Base-by-base conservation (phyloP, 169 alveolate species). In the Babesia sp. region DNA sequence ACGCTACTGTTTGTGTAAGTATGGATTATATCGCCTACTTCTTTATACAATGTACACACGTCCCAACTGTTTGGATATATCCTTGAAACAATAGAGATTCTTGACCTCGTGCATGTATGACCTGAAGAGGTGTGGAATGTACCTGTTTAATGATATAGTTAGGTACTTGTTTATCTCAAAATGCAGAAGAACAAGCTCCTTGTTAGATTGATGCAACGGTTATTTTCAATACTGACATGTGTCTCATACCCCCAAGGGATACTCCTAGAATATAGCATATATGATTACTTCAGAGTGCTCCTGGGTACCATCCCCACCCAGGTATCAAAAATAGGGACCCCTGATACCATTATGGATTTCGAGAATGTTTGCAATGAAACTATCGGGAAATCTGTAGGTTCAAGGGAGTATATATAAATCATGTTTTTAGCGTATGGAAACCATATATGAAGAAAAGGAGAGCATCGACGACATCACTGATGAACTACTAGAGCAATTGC, bases 371-470 rank as follows among this genome's bases (percentile, higher is more conserved):
- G 61, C 51, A 29, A 42, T 28, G 74, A 64, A 1, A 26, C 11
- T 16, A 41, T 64, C 22, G 55, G 33, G n/a, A 7, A 46, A 5
- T 1, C 61, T 11, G 74, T 64, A 64, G 42, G 74, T 64, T 33
- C 5, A 0, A 39, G 2, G 64, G 18, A 8, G 28, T 31, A 31
- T 1, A 7, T n/a, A 26, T 37, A n/a, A 0, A 0, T 7, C 14
- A 7, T 6, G 50, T 3, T 11, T 24, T 28, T 36, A 61, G 71
- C 28, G 31, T 42, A 61, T 61, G 39, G 3, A 20, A 24, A 42
- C 6, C 31, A 36, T 48, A 12, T 22, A 26, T 5, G 44, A 48
- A 45, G 50, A 26, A 37, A 16, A 37, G 41, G 4, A 18, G 34
- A 18, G n/a, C 20, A 11, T 64, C 11, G 74, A 64, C 24, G 48